Evolutionary conservation across 176 grass and related monocot species (phyloP).

Genomic region (Oryza coarctata): DNA sequence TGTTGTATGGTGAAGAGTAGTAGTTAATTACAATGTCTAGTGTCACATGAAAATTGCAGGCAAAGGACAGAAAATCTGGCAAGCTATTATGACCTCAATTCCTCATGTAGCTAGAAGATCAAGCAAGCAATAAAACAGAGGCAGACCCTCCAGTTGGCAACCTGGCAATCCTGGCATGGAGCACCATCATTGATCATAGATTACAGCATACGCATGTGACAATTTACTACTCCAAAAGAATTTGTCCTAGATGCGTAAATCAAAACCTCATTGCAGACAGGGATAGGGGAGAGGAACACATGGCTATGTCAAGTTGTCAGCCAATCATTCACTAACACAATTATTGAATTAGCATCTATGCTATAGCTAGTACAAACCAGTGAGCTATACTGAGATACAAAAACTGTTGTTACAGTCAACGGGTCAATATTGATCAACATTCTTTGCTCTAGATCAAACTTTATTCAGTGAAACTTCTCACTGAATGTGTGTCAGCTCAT

Average conservation of each 20-base stretch:
- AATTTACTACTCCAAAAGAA: not conserved
- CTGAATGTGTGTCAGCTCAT: not conserved
- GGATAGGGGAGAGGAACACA: not conserved
- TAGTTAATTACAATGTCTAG: not conserved
- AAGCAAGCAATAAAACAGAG: not conserved
- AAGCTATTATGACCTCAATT: not conserved
- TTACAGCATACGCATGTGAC: not conserved
- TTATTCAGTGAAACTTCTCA: not conserved
- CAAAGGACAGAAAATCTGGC: not conserved
- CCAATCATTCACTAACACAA: conserved; percentile 8
- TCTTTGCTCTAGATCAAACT: not conserved
- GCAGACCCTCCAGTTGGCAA: not conserved
- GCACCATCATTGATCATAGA: not conserved
- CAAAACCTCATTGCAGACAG: not conserved
- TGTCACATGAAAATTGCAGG: not conserved
- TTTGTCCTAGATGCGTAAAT: not conserved
- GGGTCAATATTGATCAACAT: not conserved
- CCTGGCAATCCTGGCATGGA: not conserved
- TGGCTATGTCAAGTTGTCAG: not conserved
- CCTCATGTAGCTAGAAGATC: not conserved
- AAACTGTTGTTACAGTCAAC: not conserved
- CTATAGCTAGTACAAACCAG: not conserved
- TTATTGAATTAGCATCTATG: not conserved
- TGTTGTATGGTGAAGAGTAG: not conserved
- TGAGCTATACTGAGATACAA: not conserved